phyloP scores from a whole-genome alignment of 1,139 yeast species.

The Yamadazyma triangularis region DNA sequence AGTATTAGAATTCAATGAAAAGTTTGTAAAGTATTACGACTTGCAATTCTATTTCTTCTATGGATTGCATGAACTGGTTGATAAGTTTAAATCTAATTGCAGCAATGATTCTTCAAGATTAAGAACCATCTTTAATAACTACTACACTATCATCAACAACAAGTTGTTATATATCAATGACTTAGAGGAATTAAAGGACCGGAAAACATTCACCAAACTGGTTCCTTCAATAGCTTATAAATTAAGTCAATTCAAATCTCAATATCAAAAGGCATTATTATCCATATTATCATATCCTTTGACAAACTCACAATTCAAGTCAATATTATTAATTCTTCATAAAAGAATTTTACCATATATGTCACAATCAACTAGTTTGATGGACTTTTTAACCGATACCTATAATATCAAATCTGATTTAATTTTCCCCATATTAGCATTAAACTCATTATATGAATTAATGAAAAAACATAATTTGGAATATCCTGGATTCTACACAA shows the following conservation, averaged over 20 bases:
- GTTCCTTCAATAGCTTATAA: slow-evolving; percentile 57
- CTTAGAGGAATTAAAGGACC: slow-evolving; percentile 17
- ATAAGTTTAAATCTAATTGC: slow-evolving; percentile 14
- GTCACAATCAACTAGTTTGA: slow-evolving; percentile 72
- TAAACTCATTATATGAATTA: slow-evolving; percentile 82
- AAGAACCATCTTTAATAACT: slow-evolving; percentile 30
- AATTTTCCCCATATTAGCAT: slow-evolving; percentile 71
- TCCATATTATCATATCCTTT: slow-evolving; percentile 47
- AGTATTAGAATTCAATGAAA: slow-evolving; percentile 55
- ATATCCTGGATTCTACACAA: slow-evolving; percentile 84
- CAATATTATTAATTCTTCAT: slow-evolving; percentile 67
- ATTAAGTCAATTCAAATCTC: slow-evolving; percentile 52
- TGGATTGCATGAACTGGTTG: slow-evolving; percentile 16
- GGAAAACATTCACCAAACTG: slow-evolving; percentile 32
- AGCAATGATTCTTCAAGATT: slow-evolving; percentile 14
- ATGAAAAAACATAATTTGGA: slow-evolving; percentile 83
- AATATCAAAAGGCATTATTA: slow-evolving; percentile 69
- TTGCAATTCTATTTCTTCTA: slow-evolving; percentile 61
- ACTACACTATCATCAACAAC: slow-evolving; percentile 32
- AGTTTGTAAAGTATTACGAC: slow-evolving; percentile 55
- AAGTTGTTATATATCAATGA: slow-evolving; percentile 13
- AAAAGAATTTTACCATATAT: slow-evolving; percentile 80
- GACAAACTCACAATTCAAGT: slow-evolving; percentile 60
- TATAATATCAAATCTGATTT: slow-evolving; percentile 61
- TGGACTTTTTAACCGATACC: slow-evolving; percentile 92